phyloP scores from a whole-genome alignment of 2,329 filamentous ascomycete species.

The Phoma sp. region DNA sequence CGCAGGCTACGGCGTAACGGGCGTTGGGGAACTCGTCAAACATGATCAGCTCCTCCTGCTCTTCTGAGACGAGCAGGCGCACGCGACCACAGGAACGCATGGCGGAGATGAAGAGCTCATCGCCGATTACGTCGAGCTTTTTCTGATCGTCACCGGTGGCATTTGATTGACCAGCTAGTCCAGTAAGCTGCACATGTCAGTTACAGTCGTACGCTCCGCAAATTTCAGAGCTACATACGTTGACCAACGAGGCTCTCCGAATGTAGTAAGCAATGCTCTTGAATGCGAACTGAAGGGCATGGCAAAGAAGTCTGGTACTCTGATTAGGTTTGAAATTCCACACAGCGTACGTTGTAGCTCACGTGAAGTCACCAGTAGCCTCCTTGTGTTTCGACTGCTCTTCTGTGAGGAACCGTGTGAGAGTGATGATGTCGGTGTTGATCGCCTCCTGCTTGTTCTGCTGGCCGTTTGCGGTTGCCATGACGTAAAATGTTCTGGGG shows the following conservation, averaged over 20 bases:
- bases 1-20: slow-evolving; percentile 93
- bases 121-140: slow-evolving; percentile 99
- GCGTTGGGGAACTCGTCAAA: slow-evolving; percentile 78
- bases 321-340: background rate
- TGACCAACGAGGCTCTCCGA: slow-evolving; percentile 91
- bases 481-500: slow-evolving; percentile 24
- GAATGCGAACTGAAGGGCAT: slow-evolving; percentile 98
- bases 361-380: slow-evolving; percentile 99
- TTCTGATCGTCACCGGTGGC: slow-evolving; percentile 98
- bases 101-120: slow-evolving; percentile 94
- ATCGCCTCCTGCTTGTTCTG: slow-evolving; percentile 73
- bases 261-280: slow-evolving; percentile 99
- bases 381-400: slow-evolving; percentile 93
- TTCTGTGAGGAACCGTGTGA: slow-evolving; percentile 95
- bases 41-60: slow-evolving; percentile 90
- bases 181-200: slow-evolving; percentile 69
- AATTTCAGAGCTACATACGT: slow-evolving; percentile 55
- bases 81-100: slow-evolving; percentile 94
- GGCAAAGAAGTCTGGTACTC: slow-evolving; percentile 81
- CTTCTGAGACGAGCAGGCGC: slow-evolving; percentile 93
- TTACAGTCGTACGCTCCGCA: background rate
- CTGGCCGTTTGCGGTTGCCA: slow-evolving; percentile 50
- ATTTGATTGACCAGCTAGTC: slow-evolving; percentile 93
- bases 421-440: slow-evolving; percentile 94
- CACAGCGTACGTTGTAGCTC: slow-evolving; percentile 25